phyloP scores from a whole-genome alignment of 1,284 basidiomycete species.

The Inonotus obliquus region DNA sequence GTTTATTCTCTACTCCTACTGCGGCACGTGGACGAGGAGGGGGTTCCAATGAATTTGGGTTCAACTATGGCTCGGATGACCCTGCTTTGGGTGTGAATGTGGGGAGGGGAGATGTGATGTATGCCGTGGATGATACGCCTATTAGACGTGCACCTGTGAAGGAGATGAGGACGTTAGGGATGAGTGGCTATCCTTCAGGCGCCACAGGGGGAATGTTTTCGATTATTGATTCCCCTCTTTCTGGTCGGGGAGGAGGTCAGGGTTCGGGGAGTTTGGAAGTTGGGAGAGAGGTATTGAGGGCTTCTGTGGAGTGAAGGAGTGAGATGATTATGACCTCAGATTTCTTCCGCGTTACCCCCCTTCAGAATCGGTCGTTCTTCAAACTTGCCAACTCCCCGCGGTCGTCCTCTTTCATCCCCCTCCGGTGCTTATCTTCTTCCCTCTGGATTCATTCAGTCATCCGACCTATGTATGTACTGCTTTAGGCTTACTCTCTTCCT shows the following conservation, averaged over 20 bases:
- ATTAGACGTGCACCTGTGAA: slow-evolving; percentile 12
- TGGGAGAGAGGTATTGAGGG: neutral
- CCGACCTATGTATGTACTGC: neutral
- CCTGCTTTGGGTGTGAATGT: neutral
- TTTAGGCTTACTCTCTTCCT: neutral
- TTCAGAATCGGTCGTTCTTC: too few relatives aligned
- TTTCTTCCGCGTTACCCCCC: too few relatives aligned
- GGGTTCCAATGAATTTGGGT: slow-evolving; percentile 2
- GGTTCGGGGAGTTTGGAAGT: neutral
- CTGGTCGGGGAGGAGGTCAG: neutral
- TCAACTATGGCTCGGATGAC: slow-evolving; percentile 2
- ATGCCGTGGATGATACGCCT: slow-evolving; percentile 17
- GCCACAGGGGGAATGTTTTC: neutral
- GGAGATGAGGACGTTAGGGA: neutral
- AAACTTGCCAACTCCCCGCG: too few relatives aligned
- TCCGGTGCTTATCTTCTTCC: neutral
- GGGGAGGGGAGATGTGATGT: slow-evolving; percentile 3
- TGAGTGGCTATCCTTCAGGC: neutral
- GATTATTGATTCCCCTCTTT: slow-evolving; percentile 1
- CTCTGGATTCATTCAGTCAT: neutral
- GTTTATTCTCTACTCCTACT: slow-evolving; percentile 9
- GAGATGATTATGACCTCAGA: too few relatives aligned
- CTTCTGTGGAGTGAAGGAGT: neutral
- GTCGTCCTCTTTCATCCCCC: too few relatives aligned
- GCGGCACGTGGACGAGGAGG: neutral